phyloP scores from a whole-genome alignment of 2,329 filamentous ascomycete species.

The Epichloe elymi region DNA sequence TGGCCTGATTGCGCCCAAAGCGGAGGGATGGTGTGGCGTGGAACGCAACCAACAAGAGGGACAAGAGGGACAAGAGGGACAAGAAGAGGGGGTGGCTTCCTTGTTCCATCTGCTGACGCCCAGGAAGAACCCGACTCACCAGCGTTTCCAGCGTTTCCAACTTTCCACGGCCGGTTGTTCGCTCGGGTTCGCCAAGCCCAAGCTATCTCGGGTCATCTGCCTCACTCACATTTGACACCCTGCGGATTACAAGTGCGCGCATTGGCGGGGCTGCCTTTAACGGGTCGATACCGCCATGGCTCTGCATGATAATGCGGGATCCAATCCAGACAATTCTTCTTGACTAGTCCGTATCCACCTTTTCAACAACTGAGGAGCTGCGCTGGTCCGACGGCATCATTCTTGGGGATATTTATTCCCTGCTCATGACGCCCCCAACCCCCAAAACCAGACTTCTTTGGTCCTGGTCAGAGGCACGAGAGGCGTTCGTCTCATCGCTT shows the following conservation, averaged over 20 bases:
- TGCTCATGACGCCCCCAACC: no score
- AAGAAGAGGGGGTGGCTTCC: not conserved
- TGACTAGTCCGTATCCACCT: not conserved
- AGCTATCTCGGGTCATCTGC: no score
- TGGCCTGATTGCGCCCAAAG: conserved; percentile 1
- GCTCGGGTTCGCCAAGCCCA: no score
- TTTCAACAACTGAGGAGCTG: not conserved
- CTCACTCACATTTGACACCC: no score
- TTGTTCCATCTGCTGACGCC: not conserved
- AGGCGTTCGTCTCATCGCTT: no score
- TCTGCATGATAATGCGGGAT: not conserved
- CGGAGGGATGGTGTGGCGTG: not conserved
- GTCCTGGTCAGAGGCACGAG: no score
- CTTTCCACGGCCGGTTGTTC: no score
- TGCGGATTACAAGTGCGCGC: no score
- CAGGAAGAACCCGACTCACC: not conserved
- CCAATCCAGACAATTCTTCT: not conserved
- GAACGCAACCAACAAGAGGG: not conserved
- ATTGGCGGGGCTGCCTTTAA: not conserved
- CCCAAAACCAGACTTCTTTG: no score
- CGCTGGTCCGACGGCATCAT: not conserved
- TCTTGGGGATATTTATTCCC: no score
- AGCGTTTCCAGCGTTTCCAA: not conserved
- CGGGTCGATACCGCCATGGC: not conserved
- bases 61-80: no score